phyloP scores from a whole-genome alignment of 495 filamentous ascomycete species.

The Xylaria castorea region DNA sequence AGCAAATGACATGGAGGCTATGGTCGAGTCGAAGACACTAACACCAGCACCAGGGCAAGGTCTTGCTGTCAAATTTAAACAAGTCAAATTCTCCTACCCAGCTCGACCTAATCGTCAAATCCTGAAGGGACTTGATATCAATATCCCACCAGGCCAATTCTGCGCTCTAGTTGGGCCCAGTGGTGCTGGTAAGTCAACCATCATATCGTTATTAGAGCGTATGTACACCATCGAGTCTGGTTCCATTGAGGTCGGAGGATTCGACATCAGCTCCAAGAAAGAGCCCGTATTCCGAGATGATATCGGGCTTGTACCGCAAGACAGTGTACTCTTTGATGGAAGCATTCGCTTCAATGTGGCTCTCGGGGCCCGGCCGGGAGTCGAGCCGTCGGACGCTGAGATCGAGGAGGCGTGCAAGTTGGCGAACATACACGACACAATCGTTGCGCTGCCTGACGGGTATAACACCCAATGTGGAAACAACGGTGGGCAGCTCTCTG shows the following conservation, averaged over 20 bases:
- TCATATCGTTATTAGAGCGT: constrained; percentile 65
- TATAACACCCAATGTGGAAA: constrained; percentile 67
- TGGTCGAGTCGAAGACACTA: constrained; percentile 31
- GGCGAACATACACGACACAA: constrained; percentile 66
- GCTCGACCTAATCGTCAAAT: constrained; percentile 61
- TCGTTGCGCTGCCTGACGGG: constrained; percentile 62
- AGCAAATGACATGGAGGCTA: constrained; percentile 35
- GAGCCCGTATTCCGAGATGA: constrained; percentile 56
- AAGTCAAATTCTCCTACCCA: constrained; percentile 67
- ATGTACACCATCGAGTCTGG: constrained; percentile 52
- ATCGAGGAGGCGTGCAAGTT: constrained; percentile 63
- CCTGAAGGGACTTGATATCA: constrained; percentile 59
- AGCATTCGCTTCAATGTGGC: constrained; percentile 61
- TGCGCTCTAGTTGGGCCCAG: constrained; percentile 66
- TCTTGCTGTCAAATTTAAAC: constrained; percentile 56
- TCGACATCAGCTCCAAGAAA: constrained; percentile 52
- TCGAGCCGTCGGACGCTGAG: constrained; percentile 53
- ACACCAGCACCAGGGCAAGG: constrained; percentile 36
- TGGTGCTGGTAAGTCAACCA: constrained; percentile 68
- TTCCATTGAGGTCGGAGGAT: constrained; percentile 48
- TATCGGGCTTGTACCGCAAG: constrained; percentile 63
- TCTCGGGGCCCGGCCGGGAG: constrained; percentile 54
- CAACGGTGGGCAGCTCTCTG: constrained; percentile 56
- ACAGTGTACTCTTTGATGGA: constrained; percentile 61
- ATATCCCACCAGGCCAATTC: constrained; percentile 64